Percentiles rank a stretch among this genome's conserved stretches.
phyloP scores from a whole-genome alignment of 352 stramenopile species.

The Aphanomyces stellatus region DNA sequence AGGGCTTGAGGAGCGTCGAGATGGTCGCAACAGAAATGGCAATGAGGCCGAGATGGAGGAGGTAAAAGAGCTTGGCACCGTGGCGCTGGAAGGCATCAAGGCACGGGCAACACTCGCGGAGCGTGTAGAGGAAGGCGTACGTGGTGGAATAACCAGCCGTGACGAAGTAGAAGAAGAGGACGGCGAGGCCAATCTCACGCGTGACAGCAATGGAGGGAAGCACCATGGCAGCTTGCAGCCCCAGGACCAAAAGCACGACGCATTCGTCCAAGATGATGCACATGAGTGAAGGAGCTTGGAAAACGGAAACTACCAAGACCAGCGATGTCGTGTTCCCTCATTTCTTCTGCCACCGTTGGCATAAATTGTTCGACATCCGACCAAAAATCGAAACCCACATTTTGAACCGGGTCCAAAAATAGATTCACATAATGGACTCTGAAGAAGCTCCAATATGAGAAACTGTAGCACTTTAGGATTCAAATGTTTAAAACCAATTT shows the following conservation, averaged over 20 bases:
- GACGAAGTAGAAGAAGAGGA: conserved; percentile 7
- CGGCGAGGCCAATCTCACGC: not conserved
- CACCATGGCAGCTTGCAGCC: conserved; percentile 2
- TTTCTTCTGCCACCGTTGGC: no score
- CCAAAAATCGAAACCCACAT: no score
- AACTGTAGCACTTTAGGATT: no score
- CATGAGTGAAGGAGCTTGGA: not conserved
- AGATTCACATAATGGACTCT: no score
- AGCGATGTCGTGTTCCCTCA: not conserved
- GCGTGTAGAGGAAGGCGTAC: conserved; percentile 16
- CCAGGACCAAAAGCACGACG: conserved; percentile 9
- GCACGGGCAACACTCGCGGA: conserved; percentile 5
- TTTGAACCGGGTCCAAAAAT: no score
- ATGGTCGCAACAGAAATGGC: conserved; percentile 8
- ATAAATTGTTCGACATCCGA: no score
- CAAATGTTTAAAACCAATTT: no score
- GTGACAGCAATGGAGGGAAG: conserved; percentile 7
- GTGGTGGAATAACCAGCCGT: not conserved
- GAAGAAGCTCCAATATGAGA: no score
- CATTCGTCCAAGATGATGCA: conserved; percentile 19
- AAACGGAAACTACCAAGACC: not conserved
- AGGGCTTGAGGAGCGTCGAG: conserved; percentile 8
- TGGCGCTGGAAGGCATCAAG: conserved; percentile 8
- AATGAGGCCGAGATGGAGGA: conserved; percentile 14
- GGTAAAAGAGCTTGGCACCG: conserved; percentile 10